phyloP scores from a whole-genome alignment of 495 filamentous ascomycete genomes.

The Aspergillus indologenus region DNA sequence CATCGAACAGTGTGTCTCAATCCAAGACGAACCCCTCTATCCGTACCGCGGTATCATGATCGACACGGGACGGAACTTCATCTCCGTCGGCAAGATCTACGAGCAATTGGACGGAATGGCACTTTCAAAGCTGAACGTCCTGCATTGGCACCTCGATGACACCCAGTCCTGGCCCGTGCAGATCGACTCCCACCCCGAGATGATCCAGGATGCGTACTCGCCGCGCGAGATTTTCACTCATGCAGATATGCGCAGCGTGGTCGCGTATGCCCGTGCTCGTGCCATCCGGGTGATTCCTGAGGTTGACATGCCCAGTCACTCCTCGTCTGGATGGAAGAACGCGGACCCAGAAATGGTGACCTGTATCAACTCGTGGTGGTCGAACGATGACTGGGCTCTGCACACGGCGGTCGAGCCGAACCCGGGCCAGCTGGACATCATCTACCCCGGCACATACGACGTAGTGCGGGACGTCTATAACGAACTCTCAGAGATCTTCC shows the following conservation, averaged over 20 bases:
- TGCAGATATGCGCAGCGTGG: slow-evolving; percentile 38
- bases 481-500: slow-evolving; percentile 51
- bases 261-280: slow-evolving; percentile 45
- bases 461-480: slow-evolving; percentile 51
- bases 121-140: slow-evolving; percentile 50
- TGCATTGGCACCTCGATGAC: slow-evolving; percentile 54
- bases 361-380: slow-evolving; percentile 55
- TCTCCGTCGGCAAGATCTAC: slow-evolving; percentile 44
- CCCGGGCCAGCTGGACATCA: slow-evolving; percentile 55
- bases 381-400: slow-evolving; percentile 47
- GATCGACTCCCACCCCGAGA: slow-evolving; percentile 47
- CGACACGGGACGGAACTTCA: slow-evolving; percentile 50
- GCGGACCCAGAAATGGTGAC: slow-evolving; percentile 50
- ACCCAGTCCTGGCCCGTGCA: slow-evolving; percentile 51
- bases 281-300: slow-evolving; percentile 51
- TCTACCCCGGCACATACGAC: slow-evolving; percentile 53
- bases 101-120: slow-evolving; percentile 53
- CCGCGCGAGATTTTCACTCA: slow-evolving; percentile 41
- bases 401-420: slow-evolving; percentile 57
- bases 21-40: slow-evolving; percentile 47
- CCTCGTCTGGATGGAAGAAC: slow-evolving; percentile 52
- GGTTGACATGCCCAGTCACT: slow-evolving; percentile 53
- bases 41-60: slow-evolving; percentile 52
- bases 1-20: slow-evolving; percentile 48
- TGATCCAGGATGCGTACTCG: slow-evolving; percentile 55